Evolutionary conservation across 345 rosid species (phyloP).

Genomic region (Eucalyptus cloeziana): DNA sequence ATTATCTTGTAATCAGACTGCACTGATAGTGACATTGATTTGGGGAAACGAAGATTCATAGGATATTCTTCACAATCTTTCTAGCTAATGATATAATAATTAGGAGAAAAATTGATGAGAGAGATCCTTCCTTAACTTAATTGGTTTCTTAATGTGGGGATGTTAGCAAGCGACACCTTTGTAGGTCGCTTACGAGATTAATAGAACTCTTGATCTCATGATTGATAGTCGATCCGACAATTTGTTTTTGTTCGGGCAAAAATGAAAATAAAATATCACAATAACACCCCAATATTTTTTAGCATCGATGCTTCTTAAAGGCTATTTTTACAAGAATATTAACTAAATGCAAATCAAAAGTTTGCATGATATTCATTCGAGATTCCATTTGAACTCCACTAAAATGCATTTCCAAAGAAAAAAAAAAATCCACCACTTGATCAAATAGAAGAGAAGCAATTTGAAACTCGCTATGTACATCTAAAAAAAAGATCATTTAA

Average conservation of each 20-base stretch:
- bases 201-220: neutral
- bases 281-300: no score
- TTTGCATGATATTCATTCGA: neutral
- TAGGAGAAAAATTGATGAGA: neutral
- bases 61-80: neutral
- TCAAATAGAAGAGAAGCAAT: neutral
- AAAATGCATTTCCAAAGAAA: no score
- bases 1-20: neutral
- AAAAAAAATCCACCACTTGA: neutral
- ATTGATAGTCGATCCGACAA: neutral
- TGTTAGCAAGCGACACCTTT: neutral
- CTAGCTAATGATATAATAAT: neutral
- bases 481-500: neutral
- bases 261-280: no score
- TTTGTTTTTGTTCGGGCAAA: no score
- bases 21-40: neutral
- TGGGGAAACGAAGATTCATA: neutral
- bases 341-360: neutral
- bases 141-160: neutral
- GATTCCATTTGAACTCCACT: neutral
- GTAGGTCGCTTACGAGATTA: no score
- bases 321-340: no score
- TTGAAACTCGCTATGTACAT: neutral
- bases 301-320: neutral
- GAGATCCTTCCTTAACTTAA: neutral